A percentile compares a stretch with the other conserved stretches of the same genome.
phyloP scores from a whole-genome alignment of 768 basidiomycete genomes.

The Cantharellus cinnabarinus region DNA sequence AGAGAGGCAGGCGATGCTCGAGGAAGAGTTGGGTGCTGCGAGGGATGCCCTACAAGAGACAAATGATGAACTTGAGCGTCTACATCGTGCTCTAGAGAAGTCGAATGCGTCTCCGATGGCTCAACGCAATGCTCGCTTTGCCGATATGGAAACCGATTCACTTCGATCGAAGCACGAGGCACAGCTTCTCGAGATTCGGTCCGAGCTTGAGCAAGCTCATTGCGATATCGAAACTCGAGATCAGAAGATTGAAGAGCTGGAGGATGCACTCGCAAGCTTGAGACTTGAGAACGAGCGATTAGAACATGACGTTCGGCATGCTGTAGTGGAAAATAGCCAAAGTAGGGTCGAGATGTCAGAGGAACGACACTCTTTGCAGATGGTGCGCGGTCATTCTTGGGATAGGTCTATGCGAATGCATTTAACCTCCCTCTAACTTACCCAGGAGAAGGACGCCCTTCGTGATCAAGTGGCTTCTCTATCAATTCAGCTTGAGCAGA shows the following conservation, averaged over 20 bases:
- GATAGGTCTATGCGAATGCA: background rate
- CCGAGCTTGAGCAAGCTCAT: background rate
- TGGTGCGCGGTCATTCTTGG: constrained; percentile 2
- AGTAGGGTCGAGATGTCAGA: constrained; percentile 47
- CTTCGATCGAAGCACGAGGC: constrained; percentile 8
- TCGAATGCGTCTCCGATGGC: constrained; percentile 29
- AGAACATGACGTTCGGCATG: constrained; percentile 28
- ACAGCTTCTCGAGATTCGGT: background rate
- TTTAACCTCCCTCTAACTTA: constrained; percentile 28
- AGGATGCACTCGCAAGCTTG: constrained; percentile 9
- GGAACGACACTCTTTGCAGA: constrained; percentile 55
- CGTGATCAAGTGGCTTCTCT: constrained; percentile 62
- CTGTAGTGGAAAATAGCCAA: constrained; percentile 50
- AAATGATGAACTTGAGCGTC: background rate
- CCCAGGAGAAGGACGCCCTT: constrained; percentile 26
- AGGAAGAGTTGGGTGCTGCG: background rate
- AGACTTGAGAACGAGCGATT: background rate
- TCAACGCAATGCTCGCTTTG: constrained; percentile 36
- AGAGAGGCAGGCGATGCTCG: background rate
- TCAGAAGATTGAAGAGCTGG: constrained; percentile 20
- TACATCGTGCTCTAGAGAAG: background rate
- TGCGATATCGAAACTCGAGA: background rate
- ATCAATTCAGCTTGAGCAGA: constrained; percentile 32
- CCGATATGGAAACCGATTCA: constrained; percentile 24
- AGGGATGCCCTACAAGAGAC: background rate